These are phyloP conservation scores for Blastobotrys attinorum DNA, from an alignment of 805 yeast species.

Conservation along the genomic window DNA sequence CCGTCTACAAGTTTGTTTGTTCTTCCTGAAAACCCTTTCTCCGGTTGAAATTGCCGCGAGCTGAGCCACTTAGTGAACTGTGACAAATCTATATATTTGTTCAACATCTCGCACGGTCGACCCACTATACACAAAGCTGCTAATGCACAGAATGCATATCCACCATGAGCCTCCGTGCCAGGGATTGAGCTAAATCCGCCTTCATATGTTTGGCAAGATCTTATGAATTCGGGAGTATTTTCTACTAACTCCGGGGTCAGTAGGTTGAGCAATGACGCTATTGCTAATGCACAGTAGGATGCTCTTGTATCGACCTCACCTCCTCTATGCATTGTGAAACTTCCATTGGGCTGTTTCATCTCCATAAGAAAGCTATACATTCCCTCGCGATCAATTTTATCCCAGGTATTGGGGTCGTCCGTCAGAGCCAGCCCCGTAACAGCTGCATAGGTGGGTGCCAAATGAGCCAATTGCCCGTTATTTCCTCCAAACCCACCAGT, in stretches of 20 bases:
- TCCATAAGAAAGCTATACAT: constrained; percentile 58
- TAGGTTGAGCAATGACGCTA: constrained; percentile 59
- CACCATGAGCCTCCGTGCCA: constrained; percentile 91
- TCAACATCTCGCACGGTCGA: constrained; percentile 29
- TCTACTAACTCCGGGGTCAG: constrained; percentile 50
- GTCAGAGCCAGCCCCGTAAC: constrained; percentile 51
- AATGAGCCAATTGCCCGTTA: constrained; percentile 67
- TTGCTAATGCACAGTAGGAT: constrained; percentile 74
- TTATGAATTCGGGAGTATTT: constrained; percentile 53
- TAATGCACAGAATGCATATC: constrained; percentile 86
- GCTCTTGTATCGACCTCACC: constrained; percentile 85
- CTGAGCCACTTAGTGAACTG: constrained; percentile 56
- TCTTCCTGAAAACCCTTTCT: constrained; percentile 86
- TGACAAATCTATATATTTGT: constrained; percentile 39
- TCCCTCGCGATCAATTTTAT: constrained; percentile 35
- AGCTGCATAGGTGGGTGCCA: constrained; percentile 79
- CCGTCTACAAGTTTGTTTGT: constrained; percentile 93
- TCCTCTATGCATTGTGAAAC: constrained; percentile 61
- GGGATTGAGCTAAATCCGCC: constrained; percentile 93
- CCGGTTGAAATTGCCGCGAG: constrained; percentile 59
- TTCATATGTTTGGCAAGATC: constrained; percentile 77
- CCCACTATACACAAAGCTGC: constrained; percentile 49
- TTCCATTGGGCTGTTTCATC: constrained; percentile 63
- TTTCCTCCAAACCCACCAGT: constrained; percentile 87
- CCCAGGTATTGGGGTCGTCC: constrained; percentile 36